Conservation (phyloP, 73 alveolate species). For the Paramecium octaurelia region DNA sequence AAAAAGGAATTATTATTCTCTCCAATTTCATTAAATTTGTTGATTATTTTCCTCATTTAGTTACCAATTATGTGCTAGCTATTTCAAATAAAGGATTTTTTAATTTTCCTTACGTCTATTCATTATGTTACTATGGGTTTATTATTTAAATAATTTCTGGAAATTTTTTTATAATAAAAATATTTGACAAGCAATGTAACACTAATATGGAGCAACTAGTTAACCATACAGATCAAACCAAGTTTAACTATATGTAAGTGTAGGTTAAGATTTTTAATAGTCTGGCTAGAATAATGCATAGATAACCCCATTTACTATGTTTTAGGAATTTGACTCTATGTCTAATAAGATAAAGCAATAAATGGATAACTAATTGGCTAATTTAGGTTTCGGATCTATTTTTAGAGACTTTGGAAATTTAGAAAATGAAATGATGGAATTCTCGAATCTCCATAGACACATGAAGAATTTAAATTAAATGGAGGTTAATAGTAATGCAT, state of each 20-base stretch:
- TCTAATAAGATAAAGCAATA: too few species aligned
- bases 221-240: neutral
- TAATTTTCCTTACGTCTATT: neutral
- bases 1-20: slow-evolving; percentile 1
- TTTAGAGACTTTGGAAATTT: slow-evolving; percentile 22
- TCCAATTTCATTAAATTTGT: neutral
- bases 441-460: neutral
- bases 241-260: neutral
- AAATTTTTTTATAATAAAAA: neutral
- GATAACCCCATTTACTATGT: too few species aligned
- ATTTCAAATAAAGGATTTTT: neutral
- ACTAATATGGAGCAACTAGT: neutral
- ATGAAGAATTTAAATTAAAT: neutral
- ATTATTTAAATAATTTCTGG: neutral
- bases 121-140: neutral
- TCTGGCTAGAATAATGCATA: too few species aligned
- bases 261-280: neutral
- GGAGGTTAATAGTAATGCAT: too few species aligned
- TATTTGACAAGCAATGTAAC: neutral
- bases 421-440: slow-evolving; percentile 16
- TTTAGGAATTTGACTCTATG: too few species aligned
- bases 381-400: neutral
- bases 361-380: slow-evolving; percentile 19
- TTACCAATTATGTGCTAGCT: neutral
- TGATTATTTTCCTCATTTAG: neutral